A percentile compares a stretch with the other conserved stretches of the same genome.
These are phyloP conservation scores for Neopestalotiopsis sp. DNA, from an alignment of 2,329 filamentous ascomycete genomes.

Conservation along the genomic window DNA sequence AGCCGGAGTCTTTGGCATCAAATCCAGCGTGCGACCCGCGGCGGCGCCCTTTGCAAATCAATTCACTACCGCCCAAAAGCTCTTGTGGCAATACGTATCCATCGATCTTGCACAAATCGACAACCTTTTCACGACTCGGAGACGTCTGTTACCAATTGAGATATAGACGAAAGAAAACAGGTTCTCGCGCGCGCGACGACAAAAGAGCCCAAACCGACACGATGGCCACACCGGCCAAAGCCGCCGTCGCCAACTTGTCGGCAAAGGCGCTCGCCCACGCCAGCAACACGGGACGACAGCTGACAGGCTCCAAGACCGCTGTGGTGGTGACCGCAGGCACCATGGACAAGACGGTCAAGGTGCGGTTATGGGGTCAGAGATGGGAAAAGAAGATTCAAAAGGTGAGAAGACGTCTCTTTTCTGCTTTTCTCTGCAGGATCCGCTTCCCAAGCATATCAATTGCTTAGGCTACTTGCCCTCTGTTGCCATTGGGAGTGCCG, in stretches of 20 bases:
- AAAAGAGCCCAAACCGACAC: not conserved
- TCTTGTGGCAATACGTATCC: not conserved
- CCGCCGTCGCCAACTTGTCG: slow-evolving; percentile 19
- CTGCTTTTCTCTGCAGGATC: too few species aligned
- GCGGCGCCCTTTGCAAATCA: not conserved
- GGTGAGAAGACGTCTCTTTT: slow-evolving; percentile 45
- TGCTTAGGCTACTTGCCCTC: too few species aligned
- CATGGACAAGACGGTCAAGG: slow-evolving; percentile 81
- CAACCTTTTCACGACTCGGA: too few species aligned
- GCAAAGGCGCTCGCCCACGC: slow-evolving; percentile 28
- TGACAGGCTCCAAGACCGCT: slow-evolving; percentile 59
- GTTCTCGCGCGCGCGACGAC: not conserved
- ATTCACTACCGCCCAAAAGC: not conserved
- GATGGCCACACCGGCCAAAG: slow-evolving; percentile 12
- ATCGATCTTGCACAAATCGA: too few species aligned
- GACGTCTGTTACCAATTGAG: not conserved
- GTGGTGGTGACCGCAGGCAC: slow-evolving; percentile 78
- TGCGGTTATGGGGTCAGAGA: slow-evolving; percentile 71
- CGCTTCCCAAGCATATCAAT: too few species aligned
- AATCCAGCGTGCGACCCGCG: not conserved
- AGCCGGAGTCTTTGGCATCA: not conserved
- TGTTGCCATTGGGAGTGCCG: too few species aligned
- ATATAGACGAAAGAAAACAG: not conserved
- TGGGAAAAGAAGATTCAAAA: slow-evolving; percentile 79
- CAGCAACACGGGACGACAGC: slow-evolving; percentile 48